Conservation (phyloP, 139 green algal species). For the Astrephomene gubernaculifera region DNA sequence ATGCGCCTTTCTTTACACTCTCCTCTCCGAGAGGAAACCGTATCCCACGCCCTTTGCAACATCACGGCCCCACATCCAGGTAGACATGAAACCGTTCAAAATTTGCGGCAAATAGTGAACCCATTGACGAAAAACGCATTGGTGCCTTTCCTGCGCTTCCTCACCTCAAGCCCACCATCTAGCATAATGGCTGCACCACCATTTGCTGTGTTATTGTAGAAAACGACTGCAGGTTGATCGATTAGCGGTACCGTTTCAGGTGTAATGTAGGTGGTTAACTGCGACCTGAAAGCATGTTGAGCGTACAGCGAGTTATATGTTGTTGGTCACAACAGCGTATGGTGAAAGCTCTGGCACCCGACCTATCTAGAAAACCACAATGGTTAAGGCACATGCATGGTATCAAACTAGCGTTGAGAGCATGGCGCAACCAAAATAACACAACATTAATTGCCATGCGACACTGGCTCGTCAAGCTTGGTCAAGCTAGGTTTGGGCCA, state of each 20-base stretch:
- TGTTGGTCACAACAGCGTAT: not conserved
- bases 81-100: not conserved
- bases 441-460: too few species aligned
- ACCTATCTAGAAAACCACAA: not conserved
- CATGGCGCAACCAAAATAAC: not conserved
- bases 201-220: not conserved
- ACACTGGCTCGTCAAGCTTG: too few species aligned
- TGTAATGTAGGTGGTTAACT: not conserved
- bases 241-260: not conserved
- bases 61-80: not conserved
- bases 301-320: not conserved
- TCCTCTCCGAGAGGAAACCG: not conserved
- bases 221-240: not conserved
- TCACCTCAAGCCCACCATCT: too few species aligned
- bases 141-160: too few species aligned
- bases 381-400: not conserved
- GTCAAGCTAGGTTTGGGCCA: too few species aligned
- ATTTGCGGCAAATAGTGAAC: not conserved
- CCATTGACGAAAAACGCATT: too few species aligned
- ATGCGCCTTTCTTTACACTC: too few species aligned
- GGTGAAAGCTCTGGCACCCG: not conserved
- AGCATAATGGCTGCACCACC: too few species aligned
- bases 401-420: not conserved
- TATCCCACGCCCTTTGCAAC: not conserved
- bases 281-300: not conserved